Evolutionary conservation across 345 rosid genomes (phyloP), one percentile per base, ranked within the genome.

Genomic region (Syzygium jambos): DNA sequence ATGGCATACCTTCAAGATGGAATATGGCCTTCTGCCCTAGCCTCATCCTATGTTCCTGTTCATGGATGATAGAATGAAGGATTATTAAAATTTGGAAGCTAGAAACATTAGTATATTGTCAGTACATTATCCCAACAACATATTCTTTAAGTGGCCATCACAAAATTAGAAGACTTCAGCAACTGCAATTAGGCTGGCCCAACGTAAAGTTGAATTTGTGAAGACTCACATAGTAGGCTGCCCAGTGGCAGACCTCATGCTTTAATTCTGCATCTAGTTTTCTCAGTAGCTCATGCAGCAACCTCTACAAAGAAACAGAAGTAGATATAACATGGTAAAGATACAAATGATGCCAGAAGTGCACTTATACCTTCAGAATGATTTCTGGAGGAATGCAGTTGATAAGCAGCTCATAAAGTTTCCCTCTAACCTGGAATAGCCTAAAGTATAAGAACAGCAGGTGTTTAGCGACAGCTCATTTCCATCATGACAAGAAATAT

Each of bases 161-260:
- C 49, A 73, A 73, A 34, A 73, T 41, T 73, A 34, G 80, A 73
- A 73, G 80, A 73, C 80, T 73, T 19, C 5, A 38, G 21, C 55
- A 10, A 78, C 55, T 80, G 51, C 51, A 65, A 73, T 19, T 57
- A 51, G 68, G 57, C 12, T 7, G 78, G 22, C 78, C 78, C 46
- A 49, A 38, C 85, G n/a, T 22, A 65, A 22, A 78, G 78, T 68
- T 17, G 25, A 34, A 19, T 9, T 38, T 38, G 43, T 38, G 25
- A 82, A 23, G n/a, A 77, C 98, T 92, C 91, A 98, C 98, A 92
- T 98, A 95, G 92, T 96, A 96, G 85, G 99, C 98, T 43, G 99
- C 99, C 99, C 99, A 98, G 87, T 95, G 99, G 91, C 98, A 92
- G 86, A 94, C 92, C 93, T 98, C 98, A 87, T 95, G 99, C 94